Evolutionary conservation across 1,284 basidiomycete species (phyloP), one percentile per base, ranked within the genome.

Genomic region (Cryptococcus sp.): DNA sequence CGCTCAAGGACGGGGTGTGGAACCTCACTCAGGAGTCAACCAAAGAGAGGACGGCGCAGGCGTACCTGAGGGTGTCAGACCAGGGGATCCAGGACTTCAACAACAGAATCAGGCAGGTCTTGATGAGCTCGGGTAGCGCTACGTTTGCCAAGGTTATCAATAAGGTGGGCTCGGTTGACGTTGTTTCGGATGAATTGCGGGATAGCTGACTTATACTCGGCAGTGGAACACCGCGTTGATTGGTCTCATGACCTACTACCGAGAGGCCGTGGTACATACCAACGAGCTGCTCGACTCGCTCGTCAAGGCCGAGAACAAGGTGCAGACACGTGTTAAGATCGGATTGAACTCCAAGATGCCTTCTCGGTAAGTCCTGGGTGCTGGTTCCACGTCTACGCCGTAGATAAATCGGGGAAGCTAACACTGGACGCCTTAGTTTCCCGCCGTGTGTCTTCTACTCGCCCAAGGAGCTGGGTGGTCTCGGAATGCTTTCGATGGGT

Each of bases 91-190:
- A 95, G 69, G 87, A 90, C 70, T 96, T 97, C 82, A 93, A 94
- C 79, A 97, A 97, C 78, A 84, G 92, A 50, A 95, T 98, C 64
- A 84, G 95, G 54, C 95, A 98, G 77, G 89, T 98, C 18, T 80
- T 99, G 62, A 98, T 99, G 96, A 93, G 92, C 67, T 98, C 96
- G 1, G 96, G 96, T 59, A 95, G 93, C 0, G 95, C 95, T 0
- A 98, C 96, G 0, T 98, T 98, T 83, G 92, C 91, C 60, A 99
- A 99, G 83, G 97, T 99, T 69, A 89, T 98, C 72, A 98, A 98
- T 82, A 98, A 98, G 80, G 23, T 40, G 11, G 20, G 13, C 5
- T 79, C 74, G 76, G 75, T 9, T 50, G 57, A 62, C 43, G 68
- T 66, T 43, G 63, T 60, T 13, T 55, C 63, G 35, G 21, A 15